phyloP scores from a whole-genome alignment of 352 stramenopile species.

The Globisporangium emineosum region DNA sequence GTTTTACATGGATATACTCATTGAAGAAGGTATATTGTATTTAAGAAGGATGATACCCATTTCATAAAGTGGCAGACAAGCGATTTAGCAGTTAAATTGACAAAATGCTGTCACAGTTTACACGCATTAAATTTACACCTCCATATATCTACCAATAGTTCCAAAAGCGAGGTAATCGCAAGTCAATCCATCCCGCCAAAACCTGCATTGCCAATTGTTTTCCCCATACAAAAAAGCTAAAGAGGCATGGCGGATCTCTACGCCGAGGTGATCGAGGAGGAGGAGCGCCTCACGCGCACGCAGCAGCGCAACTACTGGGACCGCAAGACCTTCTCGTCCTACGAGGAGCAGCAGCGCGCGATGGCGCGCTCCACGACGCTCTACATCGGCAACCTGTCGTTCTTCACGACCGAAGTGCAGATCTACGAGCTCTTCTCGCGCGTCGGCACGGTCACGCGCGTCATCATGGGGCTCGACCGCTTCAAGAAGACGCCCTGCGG shows the following conservation, averaged over 20 bases:
- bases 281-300: conserved; percentile 57
- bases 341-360: conserved; percentile 91
- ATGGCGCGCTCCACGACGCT: conserved; percentile 90
- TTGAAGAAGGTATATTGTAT: no score
- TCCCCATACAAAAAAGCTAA: conserved; percentile 4
- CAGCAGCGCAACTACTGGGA: conserved; percentile 93
- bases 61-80: no score
- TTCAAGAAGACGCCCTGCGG: conserved; percentile 96
- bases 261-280: conserved; percentile 36
- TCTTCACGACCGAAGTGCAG: conserved; percentile 95
- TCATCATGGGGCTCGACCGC: conserved; percentile 96
- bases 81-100: no score
- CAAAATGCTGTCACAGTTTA: neutral
- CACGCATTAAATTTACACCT: no score
- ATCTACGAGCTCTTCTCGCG: conserved; percentile 94
- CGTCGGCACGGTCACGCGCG: conserved; percentile 88
- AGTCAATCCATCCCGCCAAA: neutral
- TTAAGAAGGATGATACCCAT: no score
- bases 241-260: conserved; percentile 48
- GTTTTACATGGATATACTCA: no score
- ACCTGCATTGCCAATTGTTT: neutral
- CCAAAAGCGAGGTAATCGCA: neutral
- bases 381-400: conserved; percentile 98
- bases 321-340: conserved; percentile 90
- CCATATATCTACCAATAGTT: neutral